Percentiles rank a stretch among this genome's conserved stretches.
phyloP scores from a whole-genome alignment of 176 grass and related monocot species.

The Aegilops umbellulata region DNA sequence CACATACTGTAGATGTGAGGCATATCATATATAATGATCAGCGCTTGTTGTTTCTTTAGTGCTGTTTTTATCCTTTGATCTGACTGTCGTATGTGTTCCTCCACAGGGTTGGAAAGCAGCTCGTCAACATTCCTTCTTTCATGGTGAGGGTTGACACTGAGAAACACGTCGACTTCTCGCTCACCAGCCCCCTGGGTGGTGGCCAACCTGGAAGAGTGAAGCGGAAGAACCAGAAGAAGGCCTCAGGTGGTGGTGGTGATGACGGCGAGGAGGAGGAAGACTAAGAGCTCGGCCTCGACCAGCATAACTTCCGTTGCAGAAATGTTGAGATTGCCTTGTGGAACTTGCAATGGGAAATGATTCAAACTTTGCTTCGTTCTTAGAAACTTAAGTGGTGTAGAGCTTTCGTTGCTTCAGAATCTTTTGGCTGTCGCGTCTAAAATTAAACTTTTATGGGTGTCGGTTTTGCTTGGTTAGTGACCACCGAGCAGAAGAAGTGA shows the following conservation, averaged over 20 bases:
- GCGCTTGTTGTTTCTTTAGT: background rate
- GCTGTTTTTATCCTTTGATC: background rate
- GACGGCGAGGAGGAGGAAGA: slow-evolving; percentile 58
- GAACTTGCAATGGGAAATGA: background rate
- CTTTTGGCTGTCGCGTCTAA: background rate
- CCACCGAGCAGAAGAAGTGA: background rate
- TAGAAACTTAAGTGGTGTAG: background rate
- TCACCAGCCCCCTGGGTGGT: slow-evolving; percentile 48
- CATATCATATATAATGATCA: background rate
- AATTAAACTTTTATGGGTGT: background rate
- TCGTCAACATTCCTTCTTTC: slow-evolving; percentile 70
- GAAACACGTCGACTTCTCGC: slow-evolving; percentile 50
- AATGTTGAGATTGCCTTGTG: background rate
- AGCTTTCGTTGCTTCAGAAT: background rate
- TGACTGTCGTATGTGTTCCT: background rate
- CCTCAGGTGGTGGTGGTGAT: slow-evolving; percentile 37
- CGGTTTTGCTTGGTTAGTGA: background rate
- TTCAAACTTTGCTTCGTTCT: background rate
- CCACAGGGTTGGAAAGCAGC: slow-evolving; percentile 58
- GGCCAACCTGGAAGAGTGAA: slow-evolving; percentile 64
- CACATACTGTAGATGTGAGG: background rate
- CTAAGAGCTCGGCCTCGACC: background rate
- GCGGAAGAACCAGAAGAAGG: slow-evolving; percentile 63
- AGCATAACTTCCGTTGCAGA: background rate
- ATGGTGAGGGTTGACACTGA: slow-evolving; percentile 78